Conservation (phyloP, 352 stramenopile genomes). For the Aphanomyces stellatus region DNA sequence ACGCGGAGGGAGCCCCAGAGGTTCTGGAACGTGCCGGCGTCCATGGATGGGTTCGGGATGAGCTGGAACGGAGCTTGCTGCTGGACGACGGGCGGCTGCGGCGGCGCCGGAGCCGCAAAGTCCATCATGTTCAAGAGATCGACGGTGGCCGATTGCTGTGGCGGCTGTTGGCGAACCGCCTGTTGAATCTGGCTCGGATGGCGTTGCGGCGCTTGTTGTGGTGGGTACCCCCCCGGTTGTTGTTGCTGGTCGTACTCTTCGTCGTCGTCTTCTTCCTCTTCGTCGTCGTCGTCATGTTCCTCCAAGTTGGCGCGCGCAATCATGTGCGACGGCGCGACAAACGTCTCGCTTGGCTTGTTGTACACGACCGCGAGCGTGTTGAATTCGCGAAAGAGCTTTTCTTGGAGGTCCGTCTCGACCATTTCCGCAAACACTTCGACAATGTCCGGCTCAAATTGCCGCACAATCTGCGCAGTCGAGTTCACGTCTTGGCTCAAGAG, state of each 20-base stretch:
- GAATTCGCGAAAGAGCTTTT: constrained; percentile 94
- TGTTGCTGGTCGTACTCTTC: constrained; percentile 30
- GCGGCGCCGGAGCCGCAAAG: constrained; percentile 32
- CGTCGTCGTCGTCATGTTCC: constrained; percentile 42
- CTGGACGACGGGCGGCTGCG: constrained; percentile 4
- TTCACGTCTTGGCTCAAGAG: constrained; percentile 91
- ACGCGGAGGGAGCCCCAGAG: constrained; percentile 63
- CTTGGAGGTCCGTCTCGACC: constrained; percentile 70
- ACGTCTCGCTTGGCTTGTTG: constrained; percentile 93
- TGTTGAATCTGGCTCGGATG: background rate
- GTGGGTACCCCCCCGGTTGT: constrained; percentile 19
- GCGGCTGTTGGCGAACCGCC: no score
- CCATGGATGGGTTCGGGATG: constrained; percentile 58
- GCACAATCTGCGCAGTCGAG: constrained; percentile 84
- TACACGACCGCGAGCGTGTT: constrained; percentile 98
- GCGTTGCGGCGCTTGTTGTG: background rate
- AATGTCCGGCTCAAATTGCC: constrained; percentile 65
- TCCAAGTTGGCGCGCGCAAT: constrained; percentile 29
- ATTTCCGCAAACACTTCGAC: constrained; percentile 82
- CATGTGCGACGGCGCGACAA: constrained; percentile 82
- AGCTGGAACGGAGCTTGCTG: constrained; percentile 38
- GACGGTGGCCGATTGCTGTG: constrained; percentile 26
- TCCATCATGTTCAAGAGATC: constrained; percentile 67
- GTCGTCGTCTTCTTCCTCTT: constrained; percentile 34
- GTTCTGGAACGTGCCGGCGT: constrained; percentile 57